Evolutionary conservation across 108 stramenopile genomes (phyloP).

Genomic region (Pseudonitzschia delicatissima): DNA sequence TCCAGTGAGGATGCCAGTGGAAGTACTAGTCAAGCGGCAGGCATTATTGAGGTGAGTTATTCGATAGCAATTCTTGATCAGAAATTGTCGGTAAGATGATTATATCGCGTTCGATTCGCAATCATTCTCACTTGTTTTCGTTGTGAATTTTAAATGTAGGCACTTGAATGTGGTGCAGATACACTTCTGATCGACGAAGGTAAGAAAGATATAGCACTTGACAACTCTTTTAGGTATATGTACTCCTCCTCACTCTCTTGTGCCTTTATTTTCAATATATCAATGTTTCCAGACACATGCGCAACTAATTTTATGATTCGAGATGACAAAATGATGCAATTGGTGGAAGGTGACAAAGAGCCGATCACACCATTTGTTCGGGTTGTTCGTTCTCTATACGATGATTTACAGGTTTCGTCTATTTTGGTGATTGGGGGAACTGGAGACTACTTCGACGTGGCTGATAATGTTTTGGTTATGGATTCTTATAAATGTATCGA

Average conservation of each 20-base stretch:
- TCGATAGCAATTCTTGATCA: background rate
- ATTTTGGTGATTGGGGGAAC: slow-evolving; percentile 97
- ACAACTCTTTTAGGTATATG: background rate
- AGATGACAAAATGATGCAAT: slow-evolving; percentile 89
- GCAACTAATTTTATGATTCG: slow-evolving; percentile 97
- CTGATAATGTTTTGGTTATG: slow-evolving; percentile 85
- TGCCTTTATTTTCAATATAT: background rate
- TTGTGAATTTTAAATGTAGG: slow-evolving; percentile 52
- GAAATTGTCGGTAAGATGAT: background rate
- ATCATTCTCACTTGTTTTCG: background rate
- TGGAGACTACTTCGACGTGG: slow-evolving; percentile 95
- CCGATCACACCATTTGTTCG: slow-evolving; percentile 93
- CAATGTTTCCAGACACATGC: slow-evolving; percentile 58
- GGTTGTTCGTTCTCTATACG: slow-evolving; percentile 78
- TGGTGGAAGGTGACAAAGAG: slow-evolving; percentile 82
- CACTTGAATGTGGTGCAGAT: slow-evolving; percentile 80
- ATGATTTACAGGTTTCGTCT: slow-evolving; percentile 73
- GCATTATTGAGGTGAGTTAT: slow-evolving; percentile 64
- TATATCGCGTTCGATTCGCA: background rate
- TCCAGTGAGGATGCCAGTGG: slow-evolving; percentile 88
- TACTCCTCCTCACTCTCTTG: background rate
- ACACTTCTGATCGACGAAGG: slow-evolving; percentile 87
- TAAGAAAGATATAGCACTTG: background rate
- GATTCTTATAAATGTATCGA: slow-evolving; percentile 85
- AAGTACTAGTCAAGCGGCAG: slow-evolving; percentile 89